Conservation (phyloP, 495 filamentous ascomycete species). For the Durotheca rogersii region DNA sequence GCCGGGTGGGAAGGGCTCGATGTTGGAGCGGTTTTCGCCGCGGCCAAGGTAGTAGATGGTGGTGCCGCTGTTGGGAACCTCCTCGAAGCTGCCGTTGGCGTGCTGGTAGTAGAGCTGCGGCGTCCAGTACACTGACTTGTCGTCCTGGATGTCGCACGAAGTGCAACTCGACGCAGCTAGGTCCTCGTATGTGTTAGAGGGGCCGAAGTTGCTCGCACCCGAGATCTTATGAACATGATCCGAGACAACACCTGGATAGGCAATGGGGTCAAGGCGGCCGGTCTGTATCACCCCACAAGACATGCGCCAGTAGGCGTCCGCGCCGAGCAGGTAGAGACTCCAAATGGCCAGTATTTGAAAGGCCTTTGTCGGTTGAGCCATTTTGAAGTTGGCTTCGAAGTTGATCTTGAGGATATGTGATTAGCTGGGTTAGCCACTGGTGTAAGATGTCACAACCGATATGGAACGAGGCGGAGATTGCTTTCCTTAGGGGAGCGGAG, state of each 20-base stretch:
- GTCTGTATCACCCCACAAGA: constrained; percentile 30
- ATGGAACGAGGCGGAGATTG: no score
- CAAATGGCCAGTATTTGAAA: constrained; percentile 2
- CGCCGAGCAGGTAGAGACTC: not conserved
- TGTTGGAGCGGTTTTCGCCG: constrained; percentile 37
- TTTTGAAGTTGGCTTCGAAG: not conserved
- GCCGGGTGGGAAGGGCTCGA: constrained; percentile 45
- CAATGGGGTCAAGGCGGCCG: constrained; percentile 64
- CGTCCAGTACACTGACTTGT: constrained; percentile 57
- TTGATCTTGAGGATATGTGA: no score
- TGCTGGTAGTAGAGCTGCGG: constrained; percentile 53
- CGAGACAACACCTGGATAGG: constrained; percentile 55
- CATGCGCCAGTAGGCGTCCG: constrained; percentile 29
- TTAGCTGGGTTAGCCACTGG: not conserved
- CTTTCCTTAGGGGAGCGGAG: no score
- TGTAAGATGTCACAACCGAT: no score
- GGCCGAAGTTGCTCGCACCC: constrained; percentile 58
- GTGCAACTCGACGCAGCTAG: constrained; percentile 46
- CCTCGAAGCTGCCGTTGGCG: constrained; percentile 41
- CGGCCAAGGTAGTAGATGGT: constrained; percentile 48
- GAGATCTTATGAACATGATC: constrained; percentile 66
- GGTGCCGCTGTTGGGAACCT: constrained; percentile 43
- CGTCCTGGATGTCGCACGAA: constrained; percentile 50
- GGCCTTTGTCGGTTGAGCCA: constrained; percentile 7
- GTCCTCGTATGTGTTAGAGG: constrained; percentile 38